Conservation (phyloP, 164 flowering plant species). For the grape (Vitis vinifera) region DNA sequence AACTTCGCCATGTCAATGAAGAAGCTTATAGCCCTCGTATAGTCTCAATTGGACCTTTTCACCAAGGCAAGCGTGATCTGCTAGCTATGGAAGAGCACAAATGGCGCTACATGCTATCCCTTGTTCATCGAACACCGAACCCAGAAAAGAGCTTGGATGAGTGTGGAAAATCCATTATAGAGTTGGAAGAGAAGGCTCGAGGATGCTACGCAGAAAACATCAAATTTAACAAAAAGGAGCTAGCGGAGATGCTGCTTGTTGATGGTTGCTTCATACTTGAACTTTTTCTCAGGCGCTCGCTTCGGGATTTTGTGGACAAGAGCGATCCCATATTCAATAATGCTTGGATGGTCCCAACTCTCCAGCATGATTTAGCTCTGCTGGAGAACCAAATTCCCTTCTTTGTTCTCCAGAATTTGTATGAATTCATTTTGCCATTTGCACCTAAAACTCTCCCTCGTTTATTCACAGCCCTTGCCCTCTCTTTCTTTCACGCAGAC, state of each 20-base stretch:
- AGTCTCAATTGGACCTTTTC: conserved; percentile 7
- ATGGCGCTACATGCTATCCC: neutral
- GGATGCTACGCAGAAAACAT: neutral
- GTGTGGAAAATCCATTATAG: neutral
- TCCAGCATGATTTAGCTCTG: neutral
- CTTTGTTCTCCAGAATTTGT: conserved; percentile 3
- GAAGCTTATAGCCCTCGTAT: conserved; percentile 3
- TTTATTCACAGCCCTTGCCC: neutral
- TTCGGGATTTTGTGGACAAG: neutral
- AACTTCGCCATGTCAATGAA: neutral
- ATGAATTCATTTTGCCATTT: too few relatives aligned
- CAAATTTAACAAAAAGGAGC: neutral
- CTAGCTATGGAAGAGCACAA: conserved; percentile 10
- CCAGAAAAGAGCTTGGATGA: neutral
- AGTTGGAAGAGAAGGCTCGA: neutral
- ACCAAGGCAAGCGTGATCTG: neutral
- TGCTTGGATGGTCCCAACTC: neutral
- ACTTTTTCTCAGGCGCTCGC: neutral
- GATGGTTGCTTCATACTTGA: conserved; percentile 10
- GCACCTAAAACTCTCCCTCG: too few relatives aligned
- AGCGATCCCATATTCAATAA: neutral
- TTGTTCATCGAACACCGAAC: neutral
- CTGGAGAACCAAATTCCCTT: conserved; percentile 12
- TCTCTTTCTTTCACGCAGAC: conserved; percentile 3
- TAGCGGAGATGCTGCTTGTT: neutral